Percentiles rank a stretch among this genome's conserved stretches.
Conservation (phyloP, 495 filamentous ascomycete species). For the Platismatia glauca region DNA sequence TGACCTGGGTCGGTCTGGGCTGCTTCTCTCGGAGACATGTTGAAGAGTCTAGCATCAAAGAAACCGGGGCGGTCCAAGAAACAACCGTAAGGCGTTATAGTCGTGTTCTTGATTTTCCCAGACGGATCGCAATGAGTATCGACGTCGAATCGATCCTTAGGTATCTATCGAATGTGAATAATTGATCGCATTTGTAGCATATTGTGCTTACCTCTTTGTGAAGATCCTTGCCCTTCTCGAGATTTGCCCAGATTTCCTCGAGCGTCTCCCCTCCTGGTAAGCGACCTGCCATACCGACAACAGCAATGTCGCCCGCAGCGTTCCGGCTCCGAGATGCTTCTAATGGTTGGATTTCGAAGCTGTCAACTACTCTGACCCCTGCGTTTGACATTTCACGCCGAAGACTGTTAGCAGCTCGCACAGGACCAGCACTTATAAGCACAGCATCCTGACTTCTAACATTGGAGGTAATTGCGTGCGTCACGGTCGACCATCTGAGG, state of each 20-base stretch:
- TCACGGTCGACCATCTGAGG: constrained; percentile 7
- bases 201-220: constrained; percentile 27
- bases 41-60: constrained; percentile 34
- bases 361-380: constrained; percentile 4
- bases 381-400: not conserved
- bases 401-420: constrained; percentile 4
- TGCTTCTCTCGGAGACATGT: constrained; percentile 32
- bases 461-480: not conserved
- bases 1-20: constrained; percentile 80
- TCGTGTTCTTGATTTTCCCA: constrained; percentile 33
- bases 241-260: constrained; percentile 35
- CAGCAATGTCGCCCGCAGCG: constrained; percentile 25
- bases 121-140: constrained; percentile 36
- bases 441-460: not conserved
- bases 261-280: constrained; percentile 31
- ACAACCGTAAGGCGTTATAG: constrained; percentile 31
- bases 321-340: not conserved
- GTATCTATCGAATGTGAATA: constrained; percentile 23
- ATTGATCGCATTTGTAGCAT: accelerated
- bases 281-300: constrained; percentile 36
- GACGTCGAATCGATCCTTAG: constrained; percentile 37
- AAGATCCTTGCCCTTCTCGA: constrained; percentile 35
- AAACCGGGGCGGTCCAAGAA: constrained; percentile 33
- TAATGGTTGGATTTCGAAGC: constrained; percentile 4
- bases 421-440: not conserved